A percentile compares a stretch with the other conserved stretches of the same genome.
Evolutionary conservation across 176 grass and related monocot species (phyloP).

Genomic region (Ensete glaucum): DNA sequence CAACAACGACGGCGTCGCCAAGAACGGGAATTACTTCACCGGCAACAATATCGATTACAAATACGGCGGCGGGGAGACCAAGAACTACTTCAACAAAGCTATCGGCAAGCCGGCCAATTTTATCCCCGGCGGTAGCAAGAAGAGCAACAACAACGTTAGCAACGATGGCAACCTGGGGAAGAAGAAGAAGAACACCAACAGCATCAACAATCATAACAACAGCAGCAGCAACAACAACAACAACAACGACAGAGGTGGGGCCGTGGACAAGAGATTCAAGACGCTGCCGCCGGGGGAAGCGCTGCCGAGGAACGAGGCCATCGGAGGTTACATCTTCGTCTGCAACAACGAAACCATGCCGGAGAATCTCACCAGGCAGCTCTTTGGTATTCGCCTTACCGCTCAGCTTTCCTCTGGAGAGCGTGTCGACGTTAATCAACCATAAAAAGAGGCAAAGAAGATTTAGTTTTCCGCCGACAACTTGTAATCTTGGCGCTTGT

Average conservation of each 20-base stretch:
- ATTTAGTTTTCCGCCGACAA: no score
- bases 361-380: slow-evolving; percentile 85
- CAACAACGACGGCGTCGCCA: slow-evolving; percentile 8
- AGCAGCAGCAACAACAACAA: slow-evolving; percentile 21
- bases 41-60: background rate
- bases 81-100: slow-evolving; percentile 93
- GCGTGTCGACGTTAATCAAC: background rate
- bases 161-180: slow-evolving; percentile 1
- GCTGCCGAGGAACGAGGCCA: slow-evolving; percentile 61
- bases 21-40: slow-evolving; percentile 24
- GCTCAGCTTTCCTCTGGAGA: background rate
- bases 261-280: slow-evolving; percentile 90
- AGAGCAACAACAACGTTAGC: slow-evolving; percentile 14
- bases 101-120: slow-evolving; percentile 38
- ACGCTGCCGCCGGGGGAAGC: slow-evolving; percentile 79
- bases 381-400: slow-evolving; percentile 49
- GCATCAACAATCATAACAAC: slow-evolving; percentile 28
- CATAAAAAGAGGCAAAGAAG: no score
- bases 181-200: slow-evolving; percentile 15
- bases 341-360: slow-evolving; percentile 99
- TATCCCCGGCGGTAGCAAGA: slow-evolving; percentile 26
- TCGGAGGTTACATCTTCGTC: slow-evolving; percentile 97
- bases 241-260: slow-evolving; percentile 11
- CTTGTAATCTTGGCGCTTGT: no score
- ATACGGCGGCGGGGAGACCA: slow-evolving; percentile 41